These are phyloP conservation scores for Lichtheimia ramosa DNA, from an alignment of 371 early-diverging fungal genomes.

Conservation along the genomic window DNA sequence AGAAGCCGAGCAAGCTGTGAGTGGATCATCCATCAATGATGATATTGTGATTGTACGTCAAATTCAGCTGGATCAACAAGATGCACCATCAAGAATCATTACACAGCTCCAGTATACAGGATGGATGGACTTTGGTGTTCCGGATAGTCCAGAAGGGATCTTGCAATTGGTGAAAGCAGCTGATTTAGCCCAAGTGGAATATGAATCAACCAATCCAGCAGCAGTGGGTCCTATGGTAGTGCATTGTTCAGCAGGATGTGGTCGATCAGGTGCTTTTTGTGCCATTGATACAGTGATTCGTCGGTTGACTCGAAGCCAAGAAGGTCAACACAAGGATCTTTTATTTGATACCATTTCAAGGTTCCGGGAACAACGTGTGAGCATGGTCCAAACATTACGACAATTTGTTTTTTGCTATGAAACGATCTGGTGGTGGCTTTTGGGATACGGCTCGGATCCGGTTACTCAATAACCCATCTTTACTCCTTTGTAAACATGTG, in stretches of 20 bases:
- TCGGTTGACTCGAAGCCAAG: slow-evolving; percentile 1
- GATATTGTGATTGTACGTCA: slow-evolving; percentile 23
- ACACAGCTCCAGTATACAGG: slow-evolving; percentile 83
- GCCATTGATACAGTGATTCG: slow-evolving; percentile 70
- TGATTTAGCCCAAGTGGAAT: slow-evolving; percentile 43
- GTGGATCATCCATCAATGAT: not conserved
- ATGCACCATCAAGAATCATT: slow-evolving; percentile 33
- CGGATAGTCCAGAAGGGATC: slow-evolving; percentile 61
- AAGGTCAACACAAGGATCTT: slow-evolving; percentile 27
- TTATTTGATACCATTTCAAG: slow-evolving; percentile 65
- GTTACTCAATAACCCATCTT: too few relatives aligned
- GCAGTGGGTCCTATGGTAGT: slow-evolving; percentile 77
- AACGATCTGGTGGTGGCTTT: slow-evolving; percentile 67
- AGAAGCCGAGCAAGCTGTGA: slow-evolving; percentile 16
- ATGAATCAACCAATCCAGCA: slow-evolving; percentile 5
- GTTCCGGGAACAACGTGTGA: slow-evolving; percentile 80
- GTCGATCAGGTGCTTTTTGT: slow-evolving; percentile 94
- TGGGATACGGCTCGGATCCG: slow-evolving; percentile 18
- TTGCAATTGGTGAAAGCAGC: slow-evolving; percentile 63
- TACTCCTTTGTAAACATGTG: too few relatives aligned
- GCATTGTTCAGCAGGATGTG: slow-evolving; percentile 97
- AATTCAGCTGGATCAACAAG: slow-evolving; percentile 7
- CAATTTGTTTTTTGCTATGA: slow-evolving; percentile 94
- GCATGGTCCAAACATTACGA: slow-evolving; percentile 86
- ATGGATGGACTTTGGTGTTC: slow-evolving; percentile 91